A percentile compares a stretch with the other conserved stretches of the same genome.
Conservation (phyloP, 1,284 basidiomycete genomes). For the Ceratobasidium sp. region DNA sequence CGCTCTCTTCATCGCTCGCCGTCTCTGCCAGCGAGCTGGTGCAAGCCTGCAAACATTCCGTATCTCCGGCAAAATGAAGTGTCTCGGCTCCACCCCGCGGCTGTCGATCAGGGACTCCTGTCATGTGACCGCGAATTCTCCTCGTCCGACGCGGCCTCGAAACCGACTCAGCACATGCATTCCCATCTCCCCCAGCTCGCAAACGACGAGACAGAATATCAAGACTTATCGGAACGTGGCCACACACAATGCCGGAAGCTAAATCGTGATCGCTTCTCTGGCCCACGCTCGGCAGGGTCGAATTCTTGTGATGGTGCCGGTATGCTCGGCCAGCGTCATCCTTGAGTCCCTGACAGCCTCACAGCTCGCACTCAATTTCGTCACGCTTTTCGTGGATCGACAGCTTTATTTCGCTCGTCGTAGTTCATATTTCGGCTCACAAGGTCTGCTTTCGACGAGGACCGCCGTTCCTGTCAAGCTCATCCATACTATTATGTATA, state of each 20-base stretch:
- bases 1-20: too few relatives aligned
- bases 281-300: slow-evolving; percentile 17
- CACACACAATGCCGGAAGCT: background rate
- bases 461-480: too few relatives aligned
- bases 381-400: background rate
- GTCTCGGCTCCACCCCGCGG: background rate
- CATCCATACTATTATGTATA: too few relatives aligned
- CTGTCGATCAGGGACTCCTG: background rate
- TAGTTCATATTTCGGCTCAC: too few relatives aligned
- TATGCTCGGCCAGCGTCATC: slow-evolving; percentile 16
- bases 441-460: too few relatives aligned
- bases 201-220: background rate
- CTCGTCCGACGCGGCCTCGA: background rate
- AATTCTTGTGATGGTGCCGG: slow-evolving; percentile 1
- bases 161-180: background rate
- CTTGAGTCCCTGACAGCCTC: background rate
- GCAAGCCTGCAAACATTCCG: background rate
- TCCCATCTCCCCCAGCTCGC: background rate
- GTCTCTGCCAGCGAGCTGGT: background rate
- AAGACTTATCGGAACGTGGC: background rate
- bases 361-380: background rate
- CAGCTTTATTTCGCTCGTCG: background rate
- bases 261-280: background rate
- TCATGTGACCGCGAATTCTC: background rate
- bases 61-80: background rate